Evolutionary conservation across 129 eudicot genomes (phyloP), one percentile per base, ranked within the genome.

Genomic region (Centaurea solstitialis): DNA sequence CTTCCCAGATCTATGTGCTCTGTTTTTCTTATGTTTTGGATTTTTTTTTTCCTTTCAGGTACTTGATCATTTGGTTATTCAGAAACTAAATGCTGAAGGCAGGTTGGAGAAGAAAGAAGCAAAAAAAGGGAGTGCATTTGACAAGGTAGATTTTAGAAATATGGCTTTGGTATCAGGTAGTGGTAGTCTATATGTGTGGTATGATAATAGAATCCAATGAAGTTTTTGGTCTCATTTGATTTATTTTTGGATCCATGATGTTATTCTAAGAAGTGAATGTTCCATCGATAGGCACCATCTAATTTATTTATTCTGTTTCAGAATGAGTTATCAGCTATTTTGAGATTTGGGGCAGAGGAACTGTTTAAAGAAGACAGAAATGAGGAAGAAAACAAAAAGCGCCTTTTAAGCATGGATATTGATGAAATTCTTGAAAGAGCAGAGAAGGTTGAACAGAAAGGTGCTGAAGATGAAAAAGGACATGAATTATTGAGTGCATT

Each of bases 381-480:
- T 69, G 98, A 96, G 11, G 99, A 96, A 85, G 99, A 96, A 86
- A 96, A 89, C 87, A 93, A 96, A 88, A 93, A 81, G 83, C 89
- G 96, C 82, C 95, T 96, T 76, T 86, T 96, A 57, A 91, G 92
- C 74, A 85, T 96, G 92, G 97, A 93, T 75, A 96, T 96, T 79
- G 99, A 96, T 87, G 99, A 96, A 87, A 96, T 96, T 77, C 98
- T 96, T 85, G 99, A 92, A 82, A 86, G 99, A 84, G 99, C 99
- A 41, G 99, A 95, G 86, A 95, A 92, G 87, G 94, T 95, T 65
- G 99, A 95, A 86, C 90, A 90, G 74, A 92, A 90, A 72, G 91
- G 72, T 64, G 73, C 91, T 7, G 94, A 85, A 67, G 92, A 45
- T 6, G 97, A 89, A 83, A 76, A 85, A 76, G 97, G 91, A 20